Evolutionary conservation across 495 filamentous ascomycete genomes (phyloP).

Genomic region (Aspergillus saccharolyticus): DNA sequence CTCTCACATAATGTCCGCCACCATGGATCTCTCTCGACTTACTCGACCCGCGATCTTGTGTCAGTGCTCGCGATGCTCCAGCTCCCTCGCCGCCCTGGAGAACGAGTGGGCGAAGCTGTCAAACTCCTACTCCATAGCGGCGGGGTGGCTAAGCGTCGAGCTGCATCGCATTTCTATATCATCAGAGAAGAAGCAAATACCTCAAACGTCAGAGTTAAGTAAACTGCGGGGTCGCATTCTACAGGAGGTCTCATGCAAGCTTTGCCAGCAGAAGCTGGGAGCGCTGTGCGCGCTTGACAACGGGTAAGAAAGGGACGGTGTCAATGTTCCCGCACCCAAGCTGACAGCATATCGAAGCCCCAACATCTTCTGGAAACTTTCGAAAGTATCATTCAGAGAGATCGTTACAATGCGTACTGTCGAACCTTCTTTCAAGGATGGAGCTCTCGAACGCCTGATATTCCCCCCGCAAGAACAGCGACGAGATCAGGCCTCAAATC

Average conservation of each 20-base stretch:
- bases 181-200: slow-evolving; percentile 38
- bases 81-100: slow-evolving; percentile 43
- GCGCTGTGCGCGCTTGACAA: slow-evolving; percentile 35
- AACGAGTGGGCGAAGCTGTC: slow-evolving; percentile 47
- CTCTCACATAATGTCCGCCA: slow-evolving; percentile 5
- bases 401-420: slow-evolving; percentile 44
- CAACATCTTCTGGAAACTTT: slow-evolving; percentile 44
- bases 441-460: slow-evolving; percentile 30
- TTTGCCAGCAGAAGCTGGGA: slow-evolving; percentile 44
- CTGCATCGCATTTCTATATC: slow-evolving; percentile 40
- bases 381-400: slow-evolving; percentile 42
- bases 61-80: slow-evolving; percentile 42
- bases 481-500: slow-evolving; percentile 18
- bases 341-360: slow-evolving; percentile 23
- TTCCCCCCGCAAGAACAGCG: slow-evolving; percentile 22
- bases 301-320: slow-evolving; percentile 30
- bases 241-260: slow-evolving; percentile 40
- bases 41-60: slow-evolving; percentile 39
- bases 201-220: slow-evolving; percentile 36
- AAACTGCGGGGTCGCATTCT: slow-evolving; percentile 39
- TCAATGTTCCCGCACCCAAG: background rate
- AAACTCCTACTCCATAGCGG: slow-evolving; percentile 36
- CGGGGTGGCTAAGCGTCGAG: slow-evolving; percentile 43
- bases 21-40: slow-evolving; percentile 38
- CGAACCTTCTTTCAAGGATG: slow-evolving; percentile 37